phyloP scores from a whole-genome alignment of 2,329 filamentous ascomycete genomes.

The Alternaria ethzedia region DNA sequence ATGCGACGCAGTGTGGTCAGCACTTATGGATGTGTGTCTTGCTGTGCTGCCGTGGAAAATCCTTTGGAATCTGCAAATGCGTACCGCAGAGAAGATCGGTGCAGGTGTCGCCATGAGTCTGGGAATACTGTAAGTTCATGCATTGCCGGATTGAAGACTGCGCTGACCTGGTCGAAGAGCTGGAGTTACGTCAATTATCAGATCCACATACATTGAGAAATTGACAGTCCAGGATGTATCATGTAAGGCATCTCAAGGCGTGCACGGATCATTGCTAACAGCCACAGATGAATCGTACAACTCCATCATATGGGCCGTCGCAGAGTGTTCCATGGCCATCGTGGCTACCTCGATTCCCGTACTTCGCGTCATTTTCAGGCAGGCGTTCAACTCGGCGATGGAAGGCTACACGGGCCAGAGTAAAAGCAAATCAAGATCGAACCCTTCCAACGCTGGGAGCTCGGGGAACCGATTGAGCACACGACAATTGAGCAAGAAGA shows the following conservation, averaged over 20 bases:
- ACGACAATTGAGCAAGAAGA: constrained; percentile 2
- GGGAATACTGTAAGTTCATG: constrained; percentile 12
- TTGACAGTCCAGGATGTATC: constrained; percentile 14
- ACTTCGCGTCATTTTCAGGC: constrained; percentile 18
- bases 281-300: constrained; percentile 12
- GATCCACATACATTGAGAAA: constrained; percentile 13
- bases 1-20: constrained; percentile 13
- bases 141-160: neutral
- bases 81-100: constrained; percentile 15
- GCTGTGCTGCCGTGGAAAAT: constrained; percentile 18
- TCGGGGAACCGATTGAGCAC: constrained; percentile 3
- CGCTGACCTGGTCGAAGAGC: constrained; percentile 8
- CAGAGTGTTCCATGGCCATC: constrained; percentile 17
- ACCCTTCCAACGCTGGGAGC: constrained; percentile 4
- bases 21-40: constrained; percentile 16
- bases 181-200: constrained; percentile 11
- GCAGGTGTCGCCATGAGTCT: constrained; percentile 19
- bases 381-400: constrained; percentile 13
- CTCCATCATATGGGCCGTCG: constrained; percentile 17
- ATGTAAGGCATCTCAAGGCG: constrained; percentile 9
- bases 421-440: constrained; percentile 1
- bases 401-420: constrained; percentile 7
- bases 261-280: constrained; percentile 1
- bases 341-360: constrained; percentile 18
- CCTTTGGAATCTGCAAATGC: constrained; percentile 17